Evolutionary conservation across 495 filamentous ascomycete species (phyloP), one percentile per base, ranked within the genome.

Genomic region (Neurospora sp.): DNA sequence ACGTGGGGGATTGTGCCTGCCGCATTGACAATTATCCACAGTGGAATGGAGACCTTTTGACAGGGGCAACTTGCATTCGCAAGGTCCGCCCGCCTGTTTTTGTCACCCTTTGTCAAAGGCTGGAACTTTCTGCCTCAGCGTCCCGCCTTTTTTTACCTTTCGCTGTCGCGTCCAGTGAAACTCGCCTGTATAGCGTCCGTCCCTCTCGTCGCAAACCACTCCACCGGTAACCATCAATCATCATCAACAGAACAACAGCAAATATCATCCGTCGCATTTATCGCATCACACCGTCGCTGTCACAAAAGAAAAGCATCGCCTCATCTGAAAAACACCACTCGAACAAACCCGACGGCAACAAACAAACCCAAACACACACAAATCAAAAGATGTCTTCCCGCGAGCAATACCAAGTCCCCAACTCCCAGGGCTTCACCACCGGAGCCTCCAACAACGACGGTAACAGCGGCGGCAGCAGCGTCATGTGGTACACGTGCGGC

Each of bases 401-500:
- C 80, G 88, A 90, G 83, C 80, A 83, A 68, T 91, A 91, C 80
- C 85, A 88, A 70, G 84, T 88, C 68, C 88, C 89, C 16, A 65
- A 65, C 53, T 31, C 53, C 14, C 53, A 65, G 53, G 53, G 53
- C 53, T 65, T 65, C 31, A 65, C 53, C 53, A 84, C 84, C 40
- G 78, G 80, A 69, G 76, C 76, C 70, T 76, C 80, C 41, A 78
- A 82, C 75, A 72, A 73, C 44, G 72, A 76, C 61, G 59, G 73
- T 70, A 74, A 77, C 68, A 75, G 74, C 1, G 73, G 77, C 71
- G 75, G 79, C 79, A 79, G 79, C 69, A 78, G 80, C 78, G 79
- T 81, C 27, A 94, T 97, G 78, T 86, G 88, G 76, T 99, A 99
- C 85, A 86, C 92, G 69, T 99, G 96, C 85, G 96, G 94, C 80